A percentile compares a stretch with the other conserved stretches of the same genome.
Evolutionary conservation across 352 stramenopile genomes (phyloP).

Genomic region (Globisporangium camurandrum): DNA sequence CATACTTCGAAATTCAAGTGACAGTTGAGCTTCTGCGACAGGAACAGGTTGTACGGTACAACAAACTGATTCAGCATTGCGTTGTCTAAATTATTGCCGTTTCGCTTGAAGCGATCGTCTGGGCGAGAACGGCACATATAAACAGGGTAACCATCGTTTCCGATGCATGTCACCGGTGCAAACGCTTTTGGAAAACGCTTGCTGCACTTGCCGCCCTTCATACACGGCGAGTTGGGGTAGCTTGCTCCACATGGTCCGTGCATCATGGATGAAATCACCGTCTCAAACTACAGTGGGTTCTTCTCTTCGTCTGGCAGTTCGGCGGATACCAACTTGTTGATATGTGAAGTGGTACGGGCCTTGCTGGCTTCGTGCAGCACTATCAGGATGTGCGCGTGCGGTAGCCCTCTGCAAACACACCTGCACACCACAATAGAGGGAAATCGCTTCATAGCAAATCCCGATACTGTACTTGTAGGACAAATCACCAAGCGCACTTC

Average conservation of each 20-base stretch:
- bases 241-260: background rate
- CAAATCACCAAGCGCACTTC: too few species aligned
- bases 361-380: background rate
- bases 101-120: background rate
- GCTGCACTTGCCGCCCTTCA: constrained; percentile 1
- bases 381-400: background rate
- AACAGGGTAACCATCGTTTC: background rate
- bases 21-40: background rate
- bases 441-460: too few species aligned
- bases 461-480: too few species aligned
- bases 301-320: background rate
- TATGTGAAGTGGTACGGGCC: background rate
- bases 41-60: background rate
- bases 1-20: background rate
- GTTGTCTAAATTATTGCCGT: background rate
- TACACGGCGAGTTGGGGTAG: background rate
- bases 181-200: constrained; percentile 5
- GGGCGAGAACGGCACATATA: background rate
- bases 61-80: background rate
- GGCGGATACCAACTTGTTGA: background rate
- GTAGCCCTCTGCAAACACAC: too few species aligned
- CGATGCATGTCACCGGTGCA: background rate
- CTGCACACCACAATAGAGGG: too few species aligned
- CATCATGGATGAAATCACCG: background rate
- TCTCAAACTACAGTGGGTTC: background rate